These are phyloP conservation scores for Blastobotrys capitulatus DNA, from an alignment of 1,139 yeast species.

Conservation along the genomic window DNA sequence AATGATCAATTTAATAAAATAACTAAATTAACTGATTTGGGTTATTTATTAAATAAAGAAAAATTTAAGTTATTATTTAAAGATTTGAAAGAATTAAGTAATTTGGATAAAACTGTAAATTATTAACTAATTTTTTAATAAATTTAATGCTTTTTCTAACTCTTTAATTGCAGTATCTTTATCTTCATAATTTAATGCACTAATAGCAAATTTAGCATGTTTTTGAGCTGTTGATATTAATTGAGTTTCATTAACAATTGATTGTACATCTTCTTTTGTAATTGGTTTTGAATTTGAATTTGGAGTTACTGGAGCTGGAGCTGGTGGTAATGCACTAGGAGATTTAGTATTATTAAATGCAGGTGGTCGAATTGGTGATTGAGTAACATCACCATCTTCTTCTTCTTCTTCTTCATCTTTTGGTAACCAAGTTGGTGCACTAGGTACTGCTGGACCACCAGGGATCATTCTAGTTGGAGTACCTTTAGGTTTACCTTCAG, in stretches of 20 bases:
- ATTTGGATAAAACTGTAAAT: not conserved
- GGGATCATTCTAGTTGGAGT: slow-evolving; percentile 10
- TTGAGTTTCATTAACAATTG: slow-evolving; percentile 55
- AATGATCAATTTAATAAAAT: not conserved
- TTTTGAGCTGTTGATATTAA: slow-evolving; percentile 68
- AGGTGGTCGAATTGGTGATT: slow-evolving; percentile 16
- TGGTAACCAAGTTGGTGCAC: slow-evolving; percentile 17
- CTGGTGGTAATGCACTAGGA: slow-evolving; percentile 9
- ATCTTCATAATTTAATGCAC: slow-evolving; percentile 92
- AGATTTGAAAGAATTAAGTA: not conserved
- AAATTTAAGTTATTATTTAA: not conserved
- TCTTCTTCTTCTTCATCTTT: not conserved
- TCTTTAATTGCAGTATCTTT: slow-evolving; percentile 75
- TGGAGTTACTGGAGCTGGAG: slow-evolving; percentile 15
- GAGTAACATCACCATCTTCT: not conserved
- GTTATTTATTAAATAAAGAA: not conserved
- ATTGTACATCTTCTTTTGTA: slow-evolving; percentile 43
- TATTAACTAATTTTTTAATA: slow-evolving; percentile 18
- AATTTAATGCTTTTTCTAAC: slow-evolving; percentile 53
- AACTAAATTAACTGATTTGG: not conserved
- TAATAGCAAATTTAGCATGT: slow-evolving; percentile 84
- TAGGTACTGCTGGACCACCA: slow-evolving; percentile 12
- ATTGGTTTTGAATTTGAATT: slow-evolving; percentile 26
- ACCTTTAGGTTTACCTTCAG: slow-evolving; percentile 11
- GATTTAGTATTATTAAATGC: slow-evolving; percentile 9